Conservation (phyloP, 2,329 filamentous ascomycete species). For the Anthostomella pinea region DNA sequence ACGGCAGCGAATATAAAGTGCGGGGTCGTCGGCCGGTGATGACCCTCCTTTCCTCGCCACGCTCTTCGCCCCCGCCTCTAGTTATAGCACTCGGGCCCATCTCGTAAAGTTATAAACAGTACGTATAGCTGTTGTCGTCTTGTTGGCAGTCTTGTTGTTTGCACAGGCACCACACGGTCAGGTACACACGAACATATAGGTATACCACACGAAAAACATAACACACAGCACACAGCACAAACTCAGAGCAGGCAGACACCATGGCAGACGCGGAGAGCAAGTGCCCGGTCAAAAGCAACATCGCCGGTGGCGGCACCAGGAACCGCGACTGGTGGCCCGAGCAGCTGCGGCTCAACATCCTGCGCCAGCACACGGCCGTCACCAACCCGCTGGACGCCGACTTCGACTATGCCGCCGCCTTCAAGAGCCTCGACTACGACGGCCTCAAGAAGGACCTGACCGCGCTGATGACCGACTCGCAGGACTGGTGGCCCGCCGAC, state of each 20-base stretch:
- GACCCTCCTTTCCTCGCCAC: background rate
- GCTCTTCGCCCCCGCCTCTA: background rate
- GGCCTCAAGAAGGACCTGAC: constrained; percentile 71
- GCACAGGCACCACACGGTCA: too few relatives aligned
- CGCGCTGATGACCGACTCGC: constrained; percentile 72
- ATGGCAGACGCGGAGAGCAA: constrained; percentile 15
- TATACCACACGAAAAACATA: too few relatives aligned
- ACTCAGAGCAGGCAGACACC: constrained; percentile 3
- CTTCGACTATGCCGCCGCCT: constrained; percentile 71
- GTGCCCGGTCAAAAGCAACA: constrained; percentile 31
- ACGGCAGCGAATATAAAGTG: constrained; percentile 14
- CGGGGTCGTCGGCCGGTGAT: constrained; percentile 14
- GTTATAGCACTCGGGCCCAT: too few relatives aligned
- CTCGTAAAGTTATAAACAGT: background rate
- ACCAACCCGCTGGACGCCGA: constrained; percentile 63
- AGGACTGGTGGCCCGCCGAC: constrained; percentile 80
- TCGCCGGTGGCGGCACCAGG: constrained; percentile 61
- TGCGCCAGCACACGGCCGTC: constrained; percentile 65
- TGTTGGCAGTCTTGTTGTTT: too few relatives aligned
- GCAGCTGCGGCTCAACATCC: constrained; percentile 64
- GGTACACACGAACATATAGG: too few relatives aligned
- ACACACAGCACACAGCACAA: background rate
- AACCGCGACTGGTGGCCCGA: constrained; percentile 76
- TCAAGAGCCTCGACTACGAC: constrained; percentile 69
- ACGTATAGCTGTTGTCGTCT: too few relatives aligned